These are phyloP conservation scores for Bryum argenteum DNA, from an alignment of 225 moss, liverwort and hornwort genomes.

Conservation along the genomic window DNA sequence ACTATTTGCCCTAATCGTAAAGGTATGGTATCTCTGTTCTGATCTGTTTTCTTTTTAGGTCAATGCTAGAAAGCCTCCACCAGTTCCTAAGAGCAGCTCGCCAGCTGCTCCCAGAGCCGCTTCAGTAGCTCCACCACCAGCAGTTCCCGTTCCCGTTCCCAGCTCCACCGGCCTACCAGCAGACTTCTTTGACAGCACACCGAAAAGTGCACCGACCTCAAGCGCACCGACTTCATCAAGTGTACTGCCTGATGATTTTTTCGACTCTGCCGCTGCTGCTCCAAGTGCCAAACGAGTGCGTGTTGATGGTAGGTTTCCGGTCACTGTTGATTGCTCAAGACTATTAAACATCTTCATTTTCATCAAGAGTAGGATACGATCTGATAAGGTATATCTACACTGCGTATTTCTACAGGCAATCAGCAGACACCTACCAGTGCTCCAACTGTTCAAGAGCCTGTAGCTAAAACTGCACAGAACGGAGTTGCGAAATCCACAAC, in stretches of 20 bases:
- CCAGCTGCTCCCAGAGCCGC: conserved; percentile 27
- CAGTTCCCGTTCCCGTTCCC: conserved; percentile 22
- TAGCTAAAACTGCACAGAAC: conserved; percentile 24
- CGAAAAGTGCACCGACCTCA: conserved; percentile 44
- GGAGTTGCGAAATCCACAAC: conserved; percentile 32
- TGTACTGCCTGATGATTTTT: conserved; percentile 56
- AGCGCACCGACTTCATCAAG: no score
- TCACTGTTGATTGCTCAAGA: not conserved
- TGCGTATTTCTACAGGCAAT: conserved; percentile 37
- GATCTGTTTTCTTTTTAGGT: conserved; percentile 20
- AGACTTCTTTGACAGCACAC: conserved; percentile 49
- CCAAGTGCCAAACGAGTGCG: conserved; percentile 55
- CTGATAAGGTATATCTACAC: not conserved
- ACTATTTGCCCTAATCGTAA: not conserved
- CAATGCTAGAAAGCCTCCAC: conserved; percentile 45
- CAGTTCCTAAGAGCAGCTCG: conserved; percentile 34
- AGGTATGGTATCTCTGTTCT: not conserved
- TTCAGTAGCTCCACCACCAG: conserved; percentile 2
- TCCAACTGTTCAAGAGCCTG: conserved; percentile 26
- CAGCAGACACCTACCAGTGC: conserved; percentile 31
- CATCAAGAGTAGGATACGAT: not conserved
- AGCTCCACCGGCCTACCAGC: conserved; percentile 45
- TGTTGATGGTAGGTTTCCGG: conserved; percentile 35
- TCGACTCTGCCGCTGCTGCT: conserved; percentile 46
- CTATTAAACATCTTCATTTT: not conserved